phyloP scores from a whole-genome alignment of 306 rosid genomes.

The Potentilla sterilis region DNA sequence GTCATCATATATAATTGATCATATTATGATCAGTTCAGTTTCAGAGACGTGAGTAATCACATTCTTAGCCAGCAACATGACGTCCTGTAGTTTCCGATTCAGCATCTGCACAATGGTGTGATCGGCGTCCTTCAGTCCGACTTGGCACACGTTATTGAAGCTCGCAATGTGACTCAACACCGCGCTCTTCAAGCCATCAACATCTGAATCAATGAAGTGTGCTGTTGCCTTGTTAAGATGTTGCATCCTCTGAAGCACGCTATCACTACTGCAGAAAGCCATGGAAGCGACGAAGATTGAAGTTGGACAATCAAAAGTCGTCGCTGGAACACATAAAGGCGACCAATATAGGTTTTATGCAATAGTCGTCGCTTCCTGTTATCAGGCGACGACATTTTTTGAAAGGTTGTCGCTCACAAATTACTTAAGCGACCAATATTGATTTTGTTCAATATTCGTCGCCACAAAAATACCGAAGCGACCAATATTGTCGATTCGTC shows the following conservation, averaged over 20 bases:
- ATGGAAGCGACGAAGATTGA: too few relatives aligned
- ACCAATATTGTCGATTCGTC: too few relatives aligned
- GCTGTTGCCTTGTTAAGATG: not conserved
- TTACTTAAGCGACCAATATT: too few relatives aligned
- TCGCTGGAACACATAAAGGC: too few relatives aligned
- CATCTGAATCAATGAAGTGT: not conserved
- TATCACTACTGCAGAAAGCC: too few relatives aligned
- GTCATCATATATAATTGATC: not conserved
- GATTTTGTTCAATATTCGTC: too few relatives aligned
- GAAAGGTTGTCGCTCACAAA: too few relatives aligned
- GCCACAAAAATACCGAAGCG: too few relatives aligned
- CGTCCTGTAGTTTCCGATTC: slow-evolving; percentile 23
- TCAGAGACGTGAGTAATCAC: not conserved
- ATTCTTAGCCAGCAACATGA: slow-evolving; percentile 14
- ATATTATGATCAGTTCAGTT: not conserved
- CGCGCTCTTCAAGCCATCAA: not conserved
- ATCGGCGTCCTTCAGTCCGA: slow-evolving; percentile 25
- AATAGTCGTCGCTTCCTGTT: too few relatives aligned
- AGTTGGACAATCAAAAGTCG: too few relatives aligned
- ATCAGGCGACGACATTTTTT: too few relatives aligned
- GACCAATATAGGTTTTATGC: too few relatives aligned
- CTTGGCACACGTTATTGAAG: slow-evolving; percentile 8
- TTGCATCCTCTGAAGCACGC: slow-evolving; percentile 8
- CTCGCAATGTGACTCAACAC: slow-evolving; percentile 7
- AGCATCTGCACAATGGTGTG: slow-evolving; percentile 19